Evolutionary conservation across 1,284 basidiomycete genomes (phyloP), one percentile per base, ranked within the genome.

Genomic region (Polyporus tsugae): DNA sequence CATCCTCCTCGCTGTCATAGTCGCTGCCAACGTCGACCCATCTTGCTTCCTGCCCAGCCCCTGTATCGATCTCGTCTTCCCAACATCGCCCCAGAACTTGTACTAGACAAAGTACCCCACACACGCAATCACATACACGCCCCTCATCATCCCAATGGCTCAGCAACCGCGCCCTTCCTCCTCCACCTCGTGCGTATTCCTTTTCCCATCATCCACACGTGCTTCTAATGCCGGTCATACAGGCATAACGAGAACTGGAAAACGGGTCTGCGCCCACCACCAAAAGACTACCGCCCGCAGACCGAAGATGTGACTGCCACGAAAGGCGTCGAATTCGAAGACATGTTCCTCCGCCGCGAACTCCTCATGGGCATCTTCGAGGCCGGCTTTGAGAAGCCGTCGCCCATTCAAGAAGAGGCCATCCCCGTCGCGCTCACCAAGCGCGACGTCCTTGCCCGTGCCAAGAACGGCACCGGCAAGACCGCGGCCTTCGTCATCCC

Each of bases 401-500:
- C 95, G 35, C 98, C 97, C 63, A 99, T 99, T 80, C 97, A 99
- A 86, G 98, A 99, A 89, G 96, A 98, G 85, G 92, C 95, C 65
- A 96, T 97, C 75, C 95, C 95, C 66, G 88, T 94, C 73, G 95
- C 95, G 29, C 89, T 97, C 76, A 89, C 91, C 66, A 92, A 92
- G 76, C 91, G 95, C 77, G 97, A 99, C 81, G 85, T 98, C 76
- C 93, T 99, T 70, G 97, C 96, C 74, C 95, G 91, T 75, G 94
- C 94, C 63, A 95, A 95, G 85, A 95, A 95, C 77, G 94, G 93
- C 68, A 97, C 95, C 2, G 96, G 96, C 66, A 96, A 99, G 88
- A 99, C 97, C 44, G 97, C 96, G 29, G 97, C 98, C 42, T 99
- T 99, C 86, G 95, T 98, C 81, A 99, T 99, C 80, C 97, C 98